Evolutionary conservation across 106 monocot species (phyloP).

Genomic region (Phalaenopsis equestris): DNA sequence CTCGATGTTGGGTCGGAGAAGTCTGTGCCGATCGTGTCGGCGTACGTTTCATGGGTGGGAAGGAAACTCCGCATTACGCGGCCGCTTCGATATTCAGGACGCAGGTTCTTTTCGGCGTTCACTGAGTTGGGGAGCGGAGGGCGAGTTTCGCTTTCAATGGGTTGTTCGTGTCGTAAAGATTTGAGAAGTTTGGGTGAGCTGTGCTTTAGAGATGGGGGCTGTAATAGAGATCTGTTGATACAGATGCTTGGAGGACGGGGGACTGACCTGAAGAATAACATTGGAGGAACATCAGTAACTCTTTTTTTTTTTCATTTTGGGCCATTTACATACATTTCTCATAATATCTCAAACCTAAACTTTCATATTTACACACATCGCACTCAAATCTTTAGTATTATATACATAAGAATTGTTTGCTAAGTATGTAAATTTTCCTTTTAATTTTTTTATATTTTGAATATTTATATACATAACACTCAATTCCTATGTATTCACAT

Average conservation of each 20-base stretch:
- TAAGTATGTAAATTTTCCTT: no score
- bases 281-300: not conserved
- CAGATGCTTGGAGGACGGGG: constrained; percentile 70
- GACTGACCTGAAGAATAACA: constrained; percentile 47
- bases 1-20: constrained; percentile 85
- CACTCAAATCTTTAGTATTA: no score
- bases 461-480: no score
- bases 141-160: not conserved
- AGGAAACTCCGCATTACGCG: not conserved
- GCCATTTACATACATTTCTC: no score
- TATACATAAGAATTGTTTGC: no score
- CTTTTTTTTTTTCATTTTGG: not conserved
- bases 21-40: constrained; percentile 29
- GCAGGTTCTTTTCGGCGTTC: constrained; percentile 10
- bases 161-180: constrained; percentile 14
- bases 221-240: constrained; percentile 16
- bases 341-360: no score
- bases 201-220: constrained; percentile 13
- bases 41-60: constrained; percentile 6
- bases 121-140: not conserved
- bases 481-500: no score
- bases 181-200: constrained; percentile 20
- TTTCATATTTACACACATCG: no score
- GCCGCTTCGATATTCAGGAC: constrained; percentile 7
- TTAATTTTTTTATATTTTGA: no score